Percentiles rank a stretch among this genome's conserved stretches.
These are phyloP conservation scores for Epichloe bromicola DNA, from an alignment of 2,329 filamentous ascomycete species.

Conservation along the genomic window DNA sequence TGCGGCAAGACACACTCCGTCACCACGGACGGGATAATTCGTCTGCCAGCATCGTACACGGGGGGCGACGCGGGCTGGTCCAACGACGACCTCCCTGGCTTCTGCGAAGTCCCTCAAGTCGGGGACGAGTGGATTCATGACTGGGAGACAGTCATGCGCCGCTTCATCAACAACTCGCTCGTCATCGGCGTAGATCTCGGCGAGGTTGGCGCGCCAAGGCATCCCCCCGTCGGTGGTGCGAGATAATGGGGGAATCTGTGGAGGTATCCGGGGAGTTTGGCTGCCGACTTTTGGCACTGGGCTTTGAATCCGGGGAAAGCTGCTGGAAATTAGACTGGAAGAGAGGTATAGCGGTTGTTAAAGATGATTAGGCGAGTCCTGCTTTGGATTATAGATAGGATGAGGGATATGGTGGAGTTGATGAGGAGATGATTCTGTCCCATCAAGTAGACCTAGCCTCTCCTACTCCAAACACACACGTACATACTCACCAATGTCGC, in stretches of 20 bases:
- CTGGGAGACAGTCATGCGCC: constrained; percentile 52
- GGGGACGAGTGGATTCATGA: constrained; percentile 54
- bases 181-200: constrained; percentile 52
- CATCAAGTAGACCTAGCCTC: background rate
- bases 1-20: background rate
- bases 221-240: too few species aligned
- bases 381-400: constrained; percentile 49
- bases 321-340: constrained; percentile 34
- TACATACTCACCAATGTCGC: too few species aligned
- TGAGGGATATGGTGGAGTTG: constrained; percentile 47
- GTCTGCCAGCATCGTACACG: background rate
- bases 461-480: too few species aligned
- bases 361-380: constrained; percentile 51
- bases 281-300: constrained; percentile 60
- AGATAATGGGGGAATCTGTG: too few species aligned
- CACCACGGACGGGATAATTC: background rate
- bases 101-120: constrained; percentile 49
- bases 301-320: constrained; percentile 55
- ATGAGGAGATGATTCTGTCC: constrained; percentile 21
- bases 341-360: constrained; percentile 46
- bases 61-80: constrained; percentile 48
- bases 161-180: constrained; percentile 42
- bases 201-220: constrained; percentile 26
- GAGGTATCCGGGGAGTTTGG: constrained; percentile 29
- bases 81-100: constrained; percentile 46